These are phyloP conservation scores for Cladobotryum protrusum DNA, from an alignment of 2,329 filamentous ascomycete genomes.

Conservation along the genomic window DNA sequence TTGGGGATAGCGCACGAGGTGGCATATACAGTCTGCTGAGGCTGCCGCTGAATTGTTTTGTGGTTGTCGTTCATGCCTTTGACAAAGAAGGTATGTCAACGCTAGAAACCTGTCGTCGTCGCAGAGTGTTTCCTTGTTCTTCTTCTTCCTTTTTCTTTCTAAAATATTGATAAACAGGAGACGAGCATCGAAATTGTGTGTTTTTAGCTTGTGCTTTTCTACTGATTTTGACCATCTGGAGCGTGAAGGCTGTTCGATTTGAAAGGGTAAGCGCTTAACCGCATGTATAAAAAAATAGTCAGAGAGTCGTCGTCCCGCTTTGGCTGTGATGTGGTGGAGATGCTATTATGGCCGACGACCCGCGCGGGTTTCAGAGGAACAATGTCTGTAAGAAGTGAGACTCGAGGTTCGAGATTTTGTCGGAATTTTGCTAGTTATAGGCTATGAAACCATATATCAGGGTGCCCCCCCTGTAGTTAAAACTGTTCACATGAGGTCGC, in stretches of 20 bases:
- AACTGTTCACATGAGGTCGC: no score
- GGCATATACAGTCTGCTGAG: conserved; percentile 52
- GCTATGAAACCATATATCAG: no score
- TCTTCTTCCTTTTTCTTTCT: not conserved
- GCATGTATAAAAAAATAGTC: no score
- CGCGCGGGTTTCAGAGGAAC: not conserved
- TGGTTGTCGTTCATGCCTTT: conserved; percentile 40
- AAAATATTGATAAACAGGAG: conserved; percentile 15
- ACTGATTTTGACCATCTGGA: conserved; percentile 6
- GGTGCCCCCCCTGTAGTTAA: no score
- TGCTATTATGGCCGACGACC: no score
- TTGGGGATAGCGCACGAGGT: conserved; percentile 48
- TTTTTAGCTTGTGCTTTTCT: conserved; percentile 17
- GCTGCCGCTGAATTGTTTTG: conserved; percentile 50
- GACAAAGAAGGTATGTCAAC: conserved; percentile 35
- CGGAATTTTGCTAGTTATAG: no score
- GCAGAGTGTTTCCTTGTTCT: not conserved
- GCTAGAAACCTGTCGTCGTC: no score
- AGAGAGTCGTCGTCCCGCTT: no score
- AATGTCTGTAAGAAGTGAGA: not conserved
- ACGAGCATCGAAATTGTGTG: conserved; percentile 23
- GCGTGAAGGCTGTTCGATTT: not conserved
- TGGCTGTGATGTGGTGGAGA: not conserved
- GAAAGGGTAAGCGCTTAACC: not conserved
- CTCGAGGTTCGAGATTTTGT: not conserved